Base-by-base conservation (phyloP, 1,284 basidiomycete genomes). In the Mycena citricolor region DNA sequence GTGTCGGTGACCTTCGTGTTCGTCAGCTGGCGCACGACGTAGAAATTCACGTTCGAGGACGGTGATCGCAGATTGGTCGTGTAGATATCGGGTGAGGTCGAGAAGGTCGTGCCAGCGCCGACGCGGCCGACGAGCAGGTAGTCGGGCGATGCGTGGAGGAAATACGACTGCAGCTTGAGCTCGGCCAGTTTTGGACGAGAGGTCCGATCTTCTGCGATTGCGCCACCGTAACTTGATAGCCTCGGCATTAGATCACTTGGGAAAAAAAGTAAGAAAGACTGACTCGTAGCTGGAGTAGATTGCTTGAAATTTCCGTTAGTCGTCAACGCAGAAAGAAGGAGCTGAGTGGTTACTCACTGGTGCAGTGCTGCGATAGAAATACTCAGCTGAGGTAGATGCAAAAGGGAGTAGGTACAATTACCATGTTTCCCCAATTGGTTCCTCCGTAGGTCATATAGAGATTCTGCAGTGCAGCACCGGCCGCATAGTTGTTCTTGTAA, bases 391-490 rank as follows among this genome's bases (percentile, higher is more conserved):
- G 8, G 11, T 6, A 30, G 5, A 22, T 30, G 5, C 4, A 29
- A 5, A 20, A n/a, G n/a, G n/a, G n/a, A n/a, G n/a, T n/a, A 23
- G 30, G 7, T 8, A 11, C 24, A 45, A 43, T 4, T 21, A 51
- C 49, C 65, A 59, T 66, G 49, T 73, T 71, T 3, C 71, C 72
- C 72, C 72, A 74, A 43, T 71, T 72, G 5, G 72, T 73, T 0
- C 71, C 72, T 8, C 71, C 71, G 37, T 68, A 73, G 7, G 65
- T 65, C 65, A 72, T 71, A 38, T 72, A 71, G 2, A 72, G 54
- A 31, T 67, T 69, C 44, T 69, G 67, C 14, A 69, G 57, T 16
- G 59, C 57, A 2, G 62, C 61, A 23, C 63, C 66, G 0, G 67
- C 62, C 0, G 68, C 70, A 53, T 69, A 69, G 46, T 70, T 70